These are phyloP conservation scores for Claviceps lovelessii DNA, from an alignment of 2,329 filamentous ascomycete species.

Conservation along the genomic window DNA sequence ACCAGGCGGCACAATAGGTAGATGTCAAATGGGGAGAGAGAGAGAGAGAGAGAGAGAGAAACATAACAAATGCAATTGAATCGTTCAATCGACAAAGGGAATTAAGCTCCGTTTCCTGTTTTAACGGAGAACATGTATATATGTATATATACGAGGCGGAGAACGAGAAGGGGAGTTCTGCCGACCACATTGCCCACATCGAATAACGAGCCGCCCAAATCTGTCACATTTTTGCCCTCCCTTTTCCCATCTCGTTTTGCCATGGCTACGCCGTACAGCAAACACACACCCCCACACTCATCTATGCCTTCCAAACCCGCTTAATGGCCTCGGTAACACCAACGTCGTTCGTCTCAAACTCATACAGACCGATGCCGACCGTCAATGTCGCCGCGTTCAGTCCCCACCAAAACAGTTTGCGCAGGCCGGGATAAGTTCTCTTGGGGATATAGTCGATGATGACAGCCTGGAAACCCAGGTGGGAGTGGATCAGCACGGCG, in stretches of 20 bases:
- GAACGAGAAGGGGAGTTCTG: neutral
- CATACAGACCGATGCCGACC: conserved; percentile 81
- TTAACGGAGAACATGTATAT: conserved; percentile 9
- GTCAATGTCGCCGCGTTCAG: conserved; percentile 66
- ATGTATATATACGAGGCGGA: conserved; percentile 8
- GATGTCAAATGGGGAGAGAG: too few species aligned
- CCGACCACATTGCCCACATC: neutral
- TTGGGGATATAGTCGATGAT: conserved; percentile 85
- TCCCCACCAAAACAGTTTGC: conserved; percentile 58
- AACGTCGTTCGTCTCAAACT: conserved; percentile 98
- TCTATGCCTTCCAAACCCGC: conserved; percentile 73
- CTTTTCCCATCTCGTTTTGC: neutral
- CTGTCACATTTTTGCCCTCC: neutral
- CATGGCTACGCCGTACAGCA: neutral
- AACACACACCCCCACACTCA: neutral
- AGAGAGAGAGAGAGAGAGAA: too few species aligned
- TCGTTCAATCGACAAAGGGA: conserved; percentile 2
- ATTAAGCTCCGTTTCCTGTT: conserved; percentile 6
- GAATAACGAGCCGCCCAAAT: neutral
- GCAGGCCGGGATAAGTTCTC: conserved; percentile 51
- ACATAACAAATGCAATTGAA: neutral
- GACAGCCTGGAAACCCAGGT: conserved; percentile 84
- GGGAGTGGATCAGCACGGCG: conserved; percentile 76
- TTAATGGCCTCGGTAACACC: conserved; percentile 81
- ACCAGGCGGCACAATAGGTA: too few species aligned